These are phyloP conservation scores for Cryptococcus wingfieldii DNA, from an alignment of 1,284 basidiomycete species.

Conservation along the genomic window DNA sequence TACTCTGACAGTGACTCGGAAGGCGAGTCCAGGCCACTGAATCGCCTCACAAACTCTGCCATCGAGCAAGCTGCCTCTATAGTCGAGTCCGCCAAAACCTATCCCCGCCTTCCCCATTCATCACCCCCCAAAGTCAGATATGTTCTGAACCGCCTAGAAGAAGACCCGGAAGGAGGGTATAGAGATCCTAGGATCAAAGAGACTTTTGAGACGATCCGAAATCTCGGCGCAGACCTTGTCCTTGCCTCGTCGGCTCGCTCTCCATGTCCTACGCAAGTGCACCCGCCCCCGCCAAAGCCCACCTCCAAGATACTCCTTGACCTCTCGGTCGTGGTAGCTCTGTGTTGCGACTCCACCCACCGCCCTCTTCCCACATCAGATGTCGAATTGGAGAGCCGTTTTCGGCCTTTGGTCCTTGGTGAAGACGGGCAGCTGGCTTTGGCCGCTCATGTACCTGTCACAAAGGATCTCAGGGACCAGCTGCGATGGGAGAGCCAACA, in stretches of 20 bases:
- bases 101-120: slow-evolving; percentile 38
- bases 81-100: slow-evolving; percentile 58
- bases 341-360: slow-evolving; percentile 78
- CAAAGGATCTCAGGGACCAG: slow-evolving; percentile 41
- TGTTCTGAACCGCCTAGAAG: slow-evolving; percentile 61
- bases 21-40: background rate
- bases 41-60: slow-evolving; percentile 58
- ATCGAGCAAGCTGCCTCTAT: slow-evolving; percentile 48
- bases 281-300: slow-evolving; percentile 46
- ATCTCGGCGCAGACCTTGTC: slow-evolving; percentile 61
- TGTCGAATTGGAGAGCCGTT: slow-evolving; percentile 58
- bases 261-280: background rate
- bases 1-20: slow-evolving; percentile 25
- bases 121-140: slow-evolving; percentile 53
- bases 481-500: slow-evolving; percentile 36
- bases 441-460: slow-evolving; percentile 25
- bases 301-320: slow-evolving; percentile 68
- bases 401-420: slow-evolving; percentile 41
- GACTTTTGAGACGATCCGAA: slow-evolving; percentile 57
- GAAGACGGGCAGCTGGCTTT: slow-evolving; percentile 8
- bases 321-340: slow-evolving; percentile 72
- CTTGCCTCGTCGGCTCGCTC: slow-evolving; percentile 10
- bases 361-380: slow-evolving; percentile 58
- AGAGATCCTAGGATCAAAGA: slow-evolving; percentile 59
- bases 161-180: slow-evolving; percentile 33